A percentile compares a stretch with the other conserved stretches of the same genome.
Evolutionary conservation across 2,329 filamentous ascomycete species (phyloP).

Genomic region (Hortaea werneckii): DNA sequence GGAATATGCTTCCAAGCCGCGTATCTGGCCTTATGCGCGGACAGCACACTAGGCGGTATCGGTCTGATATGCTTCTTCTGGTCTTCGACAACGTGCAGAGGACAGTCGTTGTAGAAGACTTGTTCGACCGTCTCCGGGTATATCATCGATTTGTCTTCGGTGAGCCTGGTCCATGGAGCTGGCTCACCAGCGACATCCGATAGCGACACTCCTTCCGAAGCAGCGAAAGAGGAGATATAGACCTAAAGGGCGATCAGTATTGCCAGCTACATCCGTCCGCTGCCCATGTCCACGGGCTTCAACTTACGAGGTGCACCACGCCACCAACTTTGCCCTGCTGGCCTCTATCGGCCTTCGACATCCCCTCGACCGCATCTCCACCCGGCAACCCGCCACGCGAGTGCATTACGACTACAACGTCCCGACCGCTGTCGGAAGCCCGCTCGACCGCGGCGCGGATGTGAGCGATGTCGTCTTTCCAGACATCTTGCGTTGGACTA

Average conservation of each 20-base stretch:
- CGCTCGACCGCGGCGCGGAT: constrained; percentile 10
- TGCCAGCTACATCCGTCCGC: no score
- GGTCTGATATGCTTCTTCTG: constrained; percentile 1
- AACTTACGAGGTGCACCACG: constrained; percentile 9
- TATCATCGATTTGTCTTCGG: background rate
- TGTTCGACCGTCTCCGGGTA: constrained; percentile 3
- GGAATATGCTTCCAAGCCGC: constrained; percentile 32
- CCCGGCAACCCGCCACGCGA: constrained; percentile 16
- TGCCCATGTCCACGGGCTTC: no score
- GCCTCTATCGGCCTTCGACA: constrained; percentile 10
- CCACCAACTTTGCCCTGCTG: constrained; percentile 11
- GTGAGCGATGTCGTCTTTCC: constrained; percentile 16
- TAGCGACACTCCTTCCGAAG: constrained; percentile 11
- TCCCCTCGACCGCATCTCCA: constrained; percentile 16
- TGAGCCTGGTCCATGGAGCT: constrained; percentile 4
- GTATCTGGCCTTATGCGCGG: constrained; percentile 13
- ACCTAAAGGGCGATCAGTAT: constrained; percentile 3
- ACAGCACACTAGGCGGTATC: constrained; percentile 13
- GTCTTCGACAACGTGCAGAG: constrained; percentile 8
- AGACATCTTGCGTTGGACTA: constrained; percentile 6
- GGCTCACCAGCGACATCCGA: constrained; percentile 9
- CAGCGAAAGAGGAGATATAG: constrained; percentile 17
- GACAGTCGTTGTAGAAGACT: constrained; percentile 15
- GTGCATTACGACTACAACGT: constrained; percentile 22
- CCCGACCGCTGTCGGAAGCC: constrained; percentile 13